These are phyloP conservation scores for Paratinospora sagittata DNA, from an alignment of 164 flowering plant species.

Conservation along the genomic window DNA sequence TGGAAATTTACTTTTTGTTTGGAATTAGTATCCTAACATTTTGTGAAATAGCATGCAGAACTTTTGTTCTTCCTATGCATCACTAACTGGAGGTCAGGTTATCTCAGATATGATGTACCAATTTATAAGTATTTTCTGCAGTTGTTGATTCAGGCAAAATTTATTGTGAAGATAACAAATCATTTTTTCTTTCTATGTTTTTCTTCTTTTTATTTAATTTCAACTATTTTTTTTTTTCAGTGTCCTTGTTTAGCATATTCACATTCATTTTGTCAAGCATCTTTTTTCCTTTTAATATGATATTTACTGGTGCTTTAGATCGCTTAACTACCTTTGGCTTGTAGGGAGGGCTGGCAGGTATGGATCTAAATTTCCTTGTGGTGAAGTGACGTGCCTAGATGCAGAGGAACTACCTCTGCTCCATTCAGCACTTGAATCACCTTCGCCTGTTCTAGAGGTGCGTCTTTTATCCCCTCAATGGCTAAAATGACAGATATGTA, in stretches of 20 bases:
- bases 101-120: too few relatives aligned
- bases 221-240: too few relatives aligned
- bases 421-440: conserved; percentile 62
- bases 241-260: too few relatives aligned
- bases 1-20: too few relatives aligned
- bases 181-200: background rate
- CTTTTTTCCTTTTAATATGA: background rate
- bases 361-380: conserved; percentile 81
- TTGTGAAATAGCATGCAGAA: too few relatives aligned
- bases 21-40: too few relatives aligned
- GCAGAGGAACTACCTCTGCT: conserved; percentile 71
- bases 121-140: too few relatives aligned
- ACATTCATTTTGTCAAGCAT: too few relatives aligned
- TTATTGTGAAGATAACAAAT: background rate
- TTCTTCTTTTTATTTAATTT: background rate
- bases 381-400: conserved; percentile 86
- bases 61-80: too few relatives aligned
- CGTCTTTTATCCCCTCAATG: conserved; percentile 2
- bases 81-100: too few relatives aligned
- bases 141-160: background rate
- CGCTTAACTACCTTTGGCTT: conserved; percentile 12
- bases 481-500: background rate
- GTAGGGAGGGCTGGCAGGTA: conserved; percentile 96
- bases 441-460: conserved; percentile 86
- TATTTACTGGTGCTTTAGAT: background rate